phyloP scores from a whole-genome alignment of 768 basidiomycete genomes.

The Gyrodon lividus region DNA sequence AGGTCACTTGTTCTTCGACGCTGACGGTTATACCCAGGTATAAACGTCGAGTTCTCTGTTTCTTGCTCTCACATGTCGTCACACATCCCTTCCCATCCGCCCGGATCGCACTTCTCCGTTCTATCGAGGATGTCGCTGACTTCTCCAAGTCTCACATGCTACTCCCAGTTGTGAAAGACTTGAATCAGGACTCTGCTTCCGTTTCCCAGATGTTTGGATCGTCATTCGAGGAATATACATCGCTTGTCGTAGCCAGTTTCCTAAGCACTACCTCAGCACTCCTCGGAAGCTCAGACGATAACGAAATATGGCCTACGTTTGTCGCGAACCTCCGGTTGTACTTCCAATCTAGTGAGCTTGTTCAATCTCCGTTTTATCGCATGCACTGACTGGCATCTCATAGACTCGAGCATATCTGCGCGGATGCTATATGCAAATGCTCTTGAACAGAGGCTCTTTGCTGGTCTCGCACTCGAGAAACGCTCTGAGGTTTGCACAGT shows the following conservation, averaged over 20 bases:
- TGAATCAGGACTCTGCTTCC: constrained; percentile 28
- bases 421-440: constrained; percentile 42
- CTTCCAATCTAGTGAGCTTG: constrained; percentile 46
- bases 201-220: constrained; percentile 37
- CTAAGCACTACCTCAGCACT: constrained; percentile 44
- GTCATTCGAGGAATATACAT: constrained; percentile 34
- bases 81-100: constrained; percentile 49
- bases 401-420: constrained; percentile 41
- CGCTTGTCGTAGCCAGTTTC: constrained; percentile 46
- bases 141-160: constrained; percentile 51
- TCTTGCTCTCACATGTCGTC: constrained; percentile 75
- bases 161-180: constrained; percentile 51
- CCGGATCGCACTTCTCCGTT: constrained; percentile 53
- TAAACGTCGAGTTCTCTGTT: constrained; percentile 71
- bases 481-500: constrained; percentile 54
- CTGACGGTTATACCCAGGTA: constrained; percentile 42
- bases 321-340: constrained; percentile 41
- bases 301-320: constrained; percentile 51
- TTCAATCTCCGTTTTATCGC: neutral
- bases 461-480: constrained; percentile 47
- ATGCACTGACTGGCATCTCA: constrained; percentile 1
- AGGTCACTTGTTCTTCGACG: neutral
- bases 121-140: constrained; percentile 42
- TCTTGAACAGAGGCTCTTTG: constrained; percentile 58
- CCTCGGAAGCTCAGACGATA: constrained; percentile 43